Evolutionary conservation across 2,329 filamentous ascomycete genomes (phyloP).

Genomic region (Simplicillium sp.): DNA sequence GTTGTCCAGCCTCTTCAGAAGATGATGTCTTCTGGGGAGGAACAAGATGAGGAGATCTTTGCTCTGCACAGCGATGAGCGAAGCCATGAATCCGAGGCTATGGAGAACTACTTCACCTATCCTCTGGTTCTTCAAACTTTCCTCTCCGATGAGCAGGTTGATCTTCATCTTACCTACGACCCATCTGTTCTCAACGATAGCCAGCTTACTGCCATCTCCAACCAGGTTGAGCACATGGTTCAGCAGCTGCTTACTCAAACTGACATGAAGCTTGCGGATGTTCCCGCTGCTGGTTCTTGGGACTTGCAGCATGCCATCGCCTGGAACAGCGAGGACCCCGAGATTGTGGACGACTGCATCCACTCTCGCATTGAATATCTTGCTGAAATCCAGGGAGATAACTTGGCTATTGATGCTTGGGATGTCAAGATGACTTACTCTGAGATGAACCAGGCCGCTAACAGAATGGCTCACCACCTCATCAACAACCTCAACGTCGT

Average conservation of each 20-base stretch:
- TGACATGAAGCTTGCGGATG: slow-evolving; percentile 6
- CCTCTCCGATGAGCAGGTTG: slow-evolving; percentile 4
- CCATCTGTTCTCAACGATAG: slow-evolving; percentile 5
- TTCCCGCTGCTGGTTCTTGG: slow-evolving; percentile 14
- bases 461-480: slow-evolving; percentile 8
- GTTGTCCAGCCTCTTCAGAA: slow-evolving; percentile 15
- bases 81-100: slow-evolving; percentile 8
- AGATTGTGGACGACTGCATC: slow-evolving; percentile 18
- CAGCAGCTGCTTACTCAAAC: slow-evolving; percentile 8
- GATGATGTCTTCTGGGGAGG: slow-evolving; percentile 11
- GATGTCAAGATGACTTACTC: slow-evolving; percentile 31
- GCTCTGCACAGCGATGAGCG: slow-evolving; percentile 26
- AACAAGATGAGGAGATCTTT: slow-evolving; percentile 19
- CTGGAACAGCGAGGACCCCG: slow-evolving; percentile 9
- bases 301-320: slow-evolving; percentile 6
- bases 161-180: slow-evolving; percentile 9
- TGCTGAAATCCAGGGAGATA: slow-evolving; percentile 18
- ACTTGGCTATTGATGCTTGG: slow-evolving; percentile 31
- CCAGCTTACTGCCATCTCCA: slow-evolving; percentile 6
- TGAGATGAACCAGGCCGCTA: slow-evolving; percentile 17
- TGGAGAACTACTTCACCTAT: slow-evolving; percentile 13
- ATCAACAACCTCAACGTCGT: slow-evolving; percentile 10
- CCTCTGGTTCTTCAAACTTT: slow-evolving; percentile 13
- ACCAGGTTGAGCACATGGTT: slow-evolving; percentile 10
- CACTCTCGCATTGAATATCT: slow-evolving; percentile 29